A percentile compares a stretch with the other conserved stretches of the same genome.
Evolutionary conservation across 805 yeast genomes (phyloP).

Genomic region (Starmerella bacillaris): DNA sequence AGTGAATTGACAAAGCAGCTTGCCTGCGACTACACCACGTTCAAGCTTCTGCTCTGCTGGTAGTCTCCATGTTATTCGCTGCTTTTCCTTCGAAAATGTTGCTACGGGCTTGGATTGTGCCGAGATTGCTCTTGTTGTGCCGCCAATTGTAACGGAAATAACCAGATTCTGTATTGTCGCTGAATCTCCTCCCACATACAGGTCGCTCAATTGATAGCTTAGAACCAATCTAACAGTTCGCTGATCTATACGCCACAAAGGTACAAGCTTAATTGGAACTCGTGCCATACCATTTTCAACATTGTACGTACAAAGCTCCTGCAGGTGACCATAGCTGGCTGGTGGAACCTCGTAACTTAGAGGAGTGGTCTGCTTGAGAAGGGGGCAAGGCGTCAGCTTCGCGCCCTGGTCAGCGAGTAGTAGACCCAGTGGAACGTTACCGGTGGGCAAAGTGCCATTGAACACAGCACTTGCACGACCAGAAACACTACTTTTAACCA

Average conservation of each 20-base stretch:
- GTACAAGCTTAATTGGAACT: constrained; percentile 50
- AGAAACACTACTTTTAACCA: constrained; percentile 41
- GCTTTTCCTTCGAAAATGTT: constrained; percentile 68
- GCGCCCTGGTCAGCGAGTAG: constrained; percentile 15
- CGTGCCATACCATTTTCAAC: constrained; percentile 28
- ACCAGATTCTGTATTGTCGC: constrained; percentile 40
- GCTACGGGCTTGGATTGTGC: constrained; percentile 90
- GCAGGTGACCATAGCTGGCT: constrained; percentile 33
- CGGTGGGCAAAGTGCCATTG: constrained; percentile 1
- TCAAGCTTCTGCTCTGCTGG: constrained; percentile 23
- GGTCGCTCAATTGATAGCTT: constrained; percentile 40
- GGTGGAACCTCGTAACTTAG: constrained; percentile 17
- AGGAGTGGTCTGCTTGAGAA: constrained; percentile 11
- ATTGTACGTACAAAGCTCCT: constrained; percentile 48
- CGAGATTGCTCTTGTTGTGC: constrained; percentile 29
- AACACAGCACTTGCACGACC: constrained; percentile 57
- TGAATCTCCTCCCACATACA: constrained; percentile 25
- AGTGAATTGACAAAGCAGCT: constrained; percentile 69
- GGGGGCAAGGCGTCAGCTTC: constrained; percentile 12
- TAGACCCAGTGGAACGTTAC: constrained; percentile 9
- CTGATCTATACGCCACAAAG: constrained; percentile 78
- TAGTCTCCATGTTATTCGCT: constrained; percentile 74
- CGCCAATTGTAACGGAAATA: constrained; percentile 47
- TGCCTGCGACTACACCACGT: constrained; percentile 33
- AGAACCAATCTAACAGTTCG: constrained; percentile 74